Evolutionary conservation across 2,329 filamentous ascomycete species (phyloP), one percentile per base, ranked within the genome.

Genomic region (Camptophora hylomeconis): DNA sequence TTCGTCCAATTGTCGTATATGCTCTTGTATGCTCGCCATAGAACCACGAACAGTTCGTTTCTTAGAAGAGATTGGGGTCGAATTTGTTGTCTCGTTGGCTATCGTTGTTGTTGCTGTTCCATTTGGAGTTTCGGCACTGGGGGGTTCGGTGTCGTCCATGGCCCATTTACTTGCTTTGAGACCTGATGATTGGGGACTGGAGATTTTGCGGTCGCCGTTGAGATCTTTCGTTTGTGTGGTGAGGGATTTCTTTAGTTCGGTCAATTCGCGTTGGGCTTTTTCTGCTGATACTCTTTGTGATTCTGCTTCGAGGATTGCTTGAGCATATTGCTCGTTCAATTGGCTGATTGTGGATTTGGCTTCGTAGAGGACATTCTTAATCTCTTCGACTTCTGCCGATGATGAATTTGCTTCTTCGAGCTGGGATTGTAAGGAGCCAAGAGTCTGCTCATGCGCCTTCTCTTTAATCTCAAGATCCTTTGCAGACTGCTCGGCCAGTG

Each of bases 381-480:
- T 20, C 16, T 31, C 21, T 20, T 32, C 32, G 5, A 32, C 13
- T 20, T 29, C 17, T 26, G 26, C 16, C 4, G n/a, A n/a, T 13
- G 16, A 9, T 3, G 26, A 17, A 13, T 26, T 27, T 4, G 9
- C 16, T 7, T 14, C 25, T 14, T 66, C 63, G 31, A 67, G 58
- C 21, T 63, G 52, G 28, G 51, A 40, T 21, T 64, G 64, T 25
- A 67, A 64, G 39, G 69, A 61, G 45, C 70, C 65, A 35, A 76
- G 55, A 50, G 76, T 72, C 45, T 74, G 69, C 45, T 83, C 72
- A 38, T 83, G 61, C 24, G 62, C 61, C 5, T 48, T 48, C 41
- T 59, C 52, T 18, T 53, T 50, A 11, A 56, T 50, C 42, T 60
- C 59, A 24, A 58, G 36, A 7, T 36, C 33, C 31, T 59, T 54